Conservation (phyloP, 805 yeast genomes). For the Saturnispora ahearnii region DNA sequence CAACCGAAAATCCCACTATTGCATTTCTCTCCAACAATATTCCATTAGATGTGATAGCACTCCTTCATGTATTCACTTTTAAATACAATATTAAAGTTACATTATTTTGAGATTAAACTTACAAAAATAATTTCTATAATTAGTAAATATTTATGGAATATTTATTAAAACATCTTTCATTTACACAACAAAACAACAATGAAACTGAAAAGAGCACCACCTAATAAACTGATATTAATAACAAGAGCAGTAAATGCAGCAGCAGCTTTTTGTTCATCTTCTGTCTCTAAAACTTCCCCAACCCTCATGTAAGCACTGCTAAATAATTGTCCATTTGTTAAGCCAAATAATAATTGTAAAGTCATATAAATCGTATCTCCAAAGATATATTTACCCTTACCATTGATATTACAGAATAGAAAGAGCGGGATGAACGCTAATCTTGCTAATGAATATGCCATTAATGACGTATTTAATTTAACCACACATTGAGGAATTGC, state of each 20-base stretch:
- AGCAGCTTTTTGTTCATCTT: conserved; percentile 74
- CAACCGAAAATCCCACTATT: no score
- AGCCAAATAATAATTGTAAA: conserved; percentile 71
- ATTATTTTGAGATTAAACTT: no score
- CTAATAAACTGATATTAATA: conserved; percentile 66
- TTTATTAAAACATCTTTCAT: background rate
- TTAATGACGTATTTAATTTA: conserved; percentile 33
- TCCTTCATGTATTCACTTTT: no score
- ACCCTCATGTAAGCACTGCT: conserved; percentile 54
- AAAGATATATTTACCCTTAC: conserved; percentile 24
- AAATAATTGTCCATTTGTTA: conserved; percentile 79
- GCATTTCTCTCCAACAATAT: no score
- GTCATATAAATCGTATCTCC: conserved; percentile 62
- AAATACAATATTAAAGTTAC: no score
- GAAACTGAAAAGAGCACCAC: conserved; percentile 74
- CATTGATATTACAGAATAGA: conserved; percentile 51
- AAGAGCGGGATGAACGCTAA: conserved; percentile 61
- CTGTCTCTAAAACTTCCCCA: conserved; percentile 29
- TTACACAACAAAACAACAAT: conserved; percentile 33
- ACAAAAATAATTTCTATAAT: no score
- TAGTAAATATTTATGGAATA: background rate
- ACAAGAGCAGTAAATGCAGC: conserved; percentile 87
- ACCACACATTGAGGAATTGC: conserved; percentile 38
- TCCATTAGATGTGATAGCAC: no score
- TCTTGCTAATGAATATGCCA: conserved; percentile 49